Conservation (phyloP, 129 eudicot species). For the Heracleum sosnowskyi region DNA sequence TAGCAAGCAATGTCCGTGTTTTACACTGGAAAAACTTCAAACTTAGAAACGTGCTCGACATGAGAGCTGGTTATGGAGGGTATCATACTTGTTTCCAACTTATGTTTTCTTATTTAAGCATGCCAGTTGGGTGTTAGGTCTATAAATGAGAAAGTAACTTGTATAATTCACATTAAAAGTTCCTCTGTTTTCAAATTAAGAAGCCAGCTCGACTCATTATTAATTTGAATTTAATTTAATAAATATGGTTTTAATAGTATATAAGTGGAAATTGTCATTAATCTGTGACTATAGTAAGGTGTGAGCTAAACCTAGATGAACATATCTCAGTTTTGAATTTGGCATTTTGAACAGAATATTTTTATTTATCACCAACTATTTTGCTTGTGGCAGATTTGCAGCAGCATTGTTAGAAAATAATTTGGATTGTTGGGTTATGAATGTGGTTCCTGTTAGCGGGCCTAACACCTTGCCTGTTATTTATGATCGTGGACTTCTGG, state of each 20-base stretch:
- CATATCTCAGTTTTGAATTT: background rate
- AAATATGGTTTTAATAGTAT: background rate
- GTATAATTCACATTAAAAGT: background rate
- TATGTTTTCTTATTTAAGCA: conserved; percentile 2
- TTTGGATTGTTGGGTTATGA: conserved; percentile 91
- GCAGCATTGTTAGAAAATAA: conserved; percentile 66
- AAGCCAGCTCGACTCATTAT: background rate
- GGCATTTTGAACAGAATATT: background rate
- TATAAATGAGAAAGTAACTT: background rate
- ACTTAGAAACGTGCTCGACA: conserved; percentile 83
- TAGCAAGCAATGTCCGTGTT: conserved; percentile 63
- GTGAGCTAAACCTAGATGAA: background rate
- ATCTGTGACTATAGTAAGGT: background rate
- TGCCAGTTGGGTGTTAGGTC: background rate
- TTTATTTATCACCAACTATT: background rate
- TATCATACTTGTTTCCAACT: conserved; percentile 13
- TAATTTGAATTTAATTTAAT: background rate
- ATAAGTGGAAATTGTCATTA: background rate
- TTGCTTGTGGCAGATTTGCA: conserved; percentile 61
- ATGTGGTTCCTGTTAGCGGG: conserved; percentile 89
- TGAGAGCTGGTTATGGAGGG: conserved; percentile 99
- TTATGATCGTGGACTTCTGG: conserved; percentile 92
- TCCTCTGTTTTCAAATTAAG: background rate
- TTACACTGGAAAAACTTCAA: conserved; percentile 54
- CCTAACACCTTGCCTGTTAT: conserved; percentile 91